A percentile compares a stretch with the other conserved stretches of the same genome.
Conservation (phyloP, 2,329 filamentous ascomycete genomes). For the Aspergillus novofumigatus region DNA sequence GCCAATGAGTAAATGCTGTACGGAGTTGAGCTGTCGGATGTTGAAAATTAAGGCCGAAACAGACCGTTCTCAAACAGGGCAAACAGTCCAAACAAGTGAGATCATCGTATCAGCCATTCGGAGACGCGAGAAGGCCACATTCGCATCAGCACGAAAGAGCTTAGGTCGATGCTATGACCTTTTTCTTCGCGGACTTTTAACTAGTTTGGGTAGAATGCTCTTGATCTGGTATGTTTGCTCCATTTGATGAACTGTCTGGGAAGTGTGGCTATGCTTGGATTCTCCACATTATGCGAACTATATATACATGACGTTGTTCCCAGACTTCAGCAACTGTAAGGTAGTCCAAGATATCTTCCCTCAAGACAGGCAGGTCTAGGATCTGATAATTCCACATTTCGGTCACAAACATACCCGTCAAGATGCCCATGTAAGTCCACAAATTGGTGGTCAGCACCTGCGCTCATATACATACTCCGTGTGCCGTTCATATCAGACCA, state of each 20-base stretch:
- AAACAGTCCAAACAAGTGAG: conserved; percentile 22
- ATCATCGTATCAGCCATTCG: not conserved
- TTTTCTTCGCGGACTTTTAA: not conserved
- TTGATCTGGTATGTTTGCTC: not conserved
- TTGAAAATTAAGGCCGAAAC: conserved; percentile 6
- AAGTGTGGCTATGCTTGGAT: not conserved
- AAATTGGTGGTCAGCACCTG: not conserved
- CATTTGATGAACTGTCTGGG: not conserved
- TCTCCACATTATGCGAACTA: not conserved
- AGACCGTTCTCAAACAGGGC: conserved; percentile 23
- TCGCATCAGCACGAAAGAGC: not conserved
- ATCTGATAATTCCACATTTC: not conserved
- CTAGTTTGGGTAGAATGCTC: not conserved
- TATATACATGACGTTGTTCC: conserved; percentile 8
- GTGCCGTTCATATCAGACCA: not conserved
- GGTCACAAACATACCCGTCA: not conserved
- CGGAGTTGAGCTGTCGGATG: not conserved
- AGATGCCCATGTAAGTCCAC: not conserved
- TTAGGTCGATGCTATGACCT: not conserved
- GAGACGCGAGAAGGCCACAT: not conserved
- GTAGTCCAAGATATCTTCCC: not conserved
- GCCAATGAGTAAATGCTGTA: not conserved
- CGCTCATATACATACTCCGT: not conserved
- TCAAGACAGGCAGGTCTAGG: not conserved
- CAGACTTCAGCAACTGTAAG: not conserved